phyloP scores from a whole-genome alignment of 176 grass and related monocot genomes.

The Thalia dealbata region DNA sequence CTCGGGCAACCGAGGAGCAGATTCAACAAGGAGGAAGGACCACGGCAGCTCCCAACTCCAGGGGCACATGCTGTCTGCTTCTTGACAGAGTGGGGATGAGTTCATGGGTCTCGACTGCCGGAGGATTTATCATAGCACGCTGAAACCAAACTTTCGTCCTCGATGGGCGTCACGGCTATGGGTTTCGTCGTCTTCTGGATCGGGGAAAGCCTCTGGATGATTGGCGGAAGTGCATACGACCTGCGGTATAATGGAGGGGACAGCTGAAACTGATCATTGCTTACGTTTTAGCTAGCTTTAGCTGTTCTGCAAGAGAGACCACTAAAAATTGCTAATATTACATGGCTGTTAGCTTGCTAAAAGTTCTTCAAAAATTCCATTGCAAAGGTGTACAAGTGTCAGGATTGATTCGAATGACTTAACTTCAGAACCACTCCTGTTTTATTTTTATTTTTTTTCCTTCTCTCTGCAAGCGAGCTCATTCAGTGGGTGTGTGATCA shows the following conservation, averaged over 20 bases:
- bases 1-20: constrained; percentile 5
- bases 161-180: constrained; percentile 9
- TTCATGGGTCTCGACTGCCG: background rate
- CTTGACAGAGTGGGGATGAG: constrained; percentile 11
- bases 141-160: constrained; percentile 9
- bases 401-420: background rate
- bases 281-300: background rate
- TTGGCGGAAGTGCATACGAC: background rate
- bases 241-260: background rate
- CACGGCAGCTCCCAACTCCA: background rate
- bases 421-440: background rate
- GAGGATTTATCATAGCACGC: background rate
- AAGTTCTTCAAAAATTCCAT: no score
- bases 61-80: constrained; percentile 13
- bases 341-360: no score
- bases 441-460: no score
- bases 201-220: constrained; percentile 4
- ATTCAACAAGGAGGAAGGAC: no score
- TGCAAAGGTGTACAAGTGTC: background rate
- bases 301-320: background rate
- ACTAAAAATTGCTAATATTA: background rate
- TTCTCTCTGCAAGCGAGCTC: background rate
- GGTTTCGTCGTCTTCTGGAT: constrained; percentile 13
- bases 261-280: background rate
- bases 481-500: background rate